A percentile compares a stretch with the other conserved stretches of the same genome.
phyloP scores from a whole-genome alignment of 179 eudicot species.

The Spergularia azorica region DNA sequence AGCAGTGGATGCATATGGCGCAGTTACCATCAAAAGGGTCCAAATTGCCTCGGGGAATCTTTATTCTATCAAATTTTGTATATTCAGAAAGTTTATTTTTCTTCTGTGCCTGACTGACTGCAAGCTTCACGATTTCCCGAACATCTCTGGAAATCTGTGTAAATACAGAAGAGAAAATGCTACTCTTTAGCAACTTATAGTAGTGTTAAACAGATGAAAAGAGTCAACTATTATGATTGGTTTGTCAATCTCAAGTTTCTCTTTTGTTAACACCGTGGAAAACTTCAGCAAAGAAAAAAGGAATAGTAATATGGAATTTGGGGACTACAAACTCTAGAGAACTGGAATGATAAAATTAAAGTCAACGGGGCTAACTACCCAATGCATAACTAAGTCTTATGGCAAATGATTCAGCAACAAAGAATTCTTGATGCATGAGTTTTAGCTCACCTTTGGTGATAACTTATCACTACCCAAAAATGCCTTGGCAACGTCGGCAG shows the following conservation, averaged over 20 bases:
- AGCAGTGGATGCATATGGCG: constrained; percentile 22
- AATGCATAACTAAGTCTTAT: not conserved
- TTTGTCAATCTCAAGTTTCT: not conserved
- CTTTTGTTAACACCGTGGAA: not conserved
- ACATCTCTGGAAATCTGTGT: constrained; percentile 70
- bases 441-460: constrained; percentile 69
- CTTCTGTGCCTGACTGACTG: constrained; percentile 78
- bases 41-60: constrained; percentile 61
- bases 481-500: constrained; percentile 90
- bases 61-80: constrained; percentile 73
- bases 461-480: constrained; percentile 64
- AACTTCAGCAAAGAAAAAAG: too few species aligned
- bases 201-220: constrained; percentile 3
- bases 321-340: not conserved
- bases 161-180: constrained; percentile 20
- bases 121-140: constrained; percentile 84
- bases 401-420: not conserved
- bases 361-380: not conserved
- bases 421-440: not conserved
- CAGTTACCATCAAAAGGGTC: constrained; percentile 92
- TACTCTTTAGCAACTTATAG: constrained; percentile 10
- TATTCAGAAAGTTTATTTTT: constrained; percentile 62
- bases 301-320: not conserved
- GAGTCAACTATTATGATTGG: not conserved
- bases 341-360: not conserved